Evolutionary conservation across 1,139 yeast genomes (phyloP), one percentile per base, ranked within the genome.

Genomic region (Lodderomyces orthopsilosis): DNA sequence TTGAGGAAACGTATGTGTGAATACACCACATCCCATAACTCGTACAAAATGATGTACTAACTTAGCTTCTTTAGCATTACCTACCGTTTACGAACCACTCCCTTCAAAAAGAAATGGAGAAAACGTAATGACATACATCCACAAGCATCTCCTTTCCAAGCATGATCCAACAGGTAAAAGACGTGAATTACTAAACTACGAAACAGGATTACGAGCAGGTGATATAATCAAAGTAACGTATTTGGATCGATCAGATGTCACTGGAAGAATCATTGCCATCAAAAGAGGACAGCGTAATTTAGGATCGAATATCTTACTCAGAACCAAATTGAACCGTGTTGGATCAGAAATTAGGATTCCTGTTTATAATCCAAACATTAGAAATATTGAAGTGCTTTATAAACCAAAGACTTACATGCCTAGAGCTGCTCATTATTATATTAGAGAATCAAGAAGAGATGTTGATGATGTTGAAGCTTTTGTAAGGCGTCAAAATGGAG

Each of bases 341-440:
- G 95, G 95, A 43, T 91, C 88, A 40, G 97, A 90, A 59, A 68
- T 84, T 51, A 74, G 93, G 51, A 78, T 88, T 44, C 91, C 91
- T 23, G 66, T 90, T 30, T 90, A 75, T 70, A 86, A 84, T 51
- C 96, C 96, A 19, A 74, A 79, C 43, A 74, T 90, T 47, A 78
- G 81, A 52, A 79, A 84, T 63, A 73, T 90, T 46, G 96, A 90
- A 62, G 62, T 87, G 32, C 64, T 90, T 52, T 76, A 86, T 64
- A 83, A 82, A 62, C 91, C 95, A 22, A 73, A 75, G 53, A 75
- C 74, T 58, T 83, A 86, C 66, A 77, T 81, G 73, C 61, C 74
- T 19, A 79, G 95, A 77, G 79, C 81, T 66, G 89, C 87, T 73
- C 93, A 88, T 53, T 89, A 83, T 73, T 90, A 87, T 65, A 86